These are phyloP conservation scores for Excoecaria agallocha DNA, from an alignment of 345 rosid genomes.

Conservation along the genomic window DNA sequence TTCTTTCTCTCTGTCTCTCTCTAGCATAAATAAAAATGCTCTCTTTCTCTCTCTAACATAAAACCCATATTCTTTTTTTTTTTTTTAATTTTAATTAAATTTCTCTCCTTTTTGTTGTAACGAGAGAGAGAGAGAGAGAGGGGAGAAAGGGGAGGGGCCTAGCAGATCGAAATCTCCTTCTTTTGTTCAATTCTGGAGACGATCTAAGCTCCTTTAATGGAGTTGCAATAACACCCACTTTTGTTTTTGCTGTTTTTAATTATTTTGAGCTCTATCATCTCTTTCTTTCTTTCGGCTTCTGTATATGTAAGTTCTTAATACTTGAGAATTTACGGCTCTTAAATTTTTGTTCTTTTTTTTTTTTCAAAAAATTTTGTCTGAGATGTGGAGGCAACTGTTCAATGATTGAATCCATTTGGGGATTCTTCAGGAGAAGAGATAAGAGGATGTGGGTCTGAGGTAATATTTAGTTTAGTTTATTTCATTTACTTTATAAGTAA, in stretches of 20 bases:
- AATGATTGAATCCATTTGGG: conserved; percentile 46
- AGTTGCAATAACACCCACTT: conserved; percentile 45
- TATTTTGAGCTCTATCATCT: conserved; percentile 21
- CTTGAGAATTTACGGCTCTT: conserved; percentile 19
- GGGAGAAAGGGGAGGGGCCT: conserved; percentile 59
- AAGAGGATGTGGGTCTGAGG: conserved; percentile 83
- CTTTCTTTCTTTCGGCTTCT: not conserved
- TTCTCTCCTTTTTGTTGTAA: conserved; percentile 17
- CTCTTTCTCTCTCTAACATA: conserved; percentile 20
- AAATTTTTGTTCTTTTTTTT: conserved; percentile 19
- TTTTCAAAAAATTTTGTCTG: not conserved
- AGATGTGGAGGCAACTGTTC: conserved; percentile 37
- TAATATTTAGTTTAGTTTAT: conserved; percentile 31
- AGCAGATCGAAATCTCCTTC: conserved; percentile 69
- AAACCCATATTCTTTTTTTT: not conserved
- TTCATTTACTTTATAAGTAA: conserved; percentile 14
- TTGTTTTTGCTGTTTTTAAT: conserved; percentile 18
- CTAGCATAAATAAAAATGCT: conserved; percentile 27
- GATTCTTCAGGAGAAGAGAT: conserved; percentile 46
- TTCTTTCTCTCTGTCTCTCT: conserved; percentile 38
- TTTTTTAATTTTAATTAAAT: not conserved
- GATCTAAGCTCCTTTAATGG: conserved; percentile 63
- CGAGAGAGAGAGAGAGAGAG: conserved; percentile 36
- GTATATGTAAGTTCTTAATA: conserved; percentile 5
- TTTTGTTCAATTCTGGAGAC: conserved; percentile 38